Evolutionary conservation across 2,329 filamentous ascomycete species (phyloP).

Genomic region (Ascochyta lentis): DNA sequence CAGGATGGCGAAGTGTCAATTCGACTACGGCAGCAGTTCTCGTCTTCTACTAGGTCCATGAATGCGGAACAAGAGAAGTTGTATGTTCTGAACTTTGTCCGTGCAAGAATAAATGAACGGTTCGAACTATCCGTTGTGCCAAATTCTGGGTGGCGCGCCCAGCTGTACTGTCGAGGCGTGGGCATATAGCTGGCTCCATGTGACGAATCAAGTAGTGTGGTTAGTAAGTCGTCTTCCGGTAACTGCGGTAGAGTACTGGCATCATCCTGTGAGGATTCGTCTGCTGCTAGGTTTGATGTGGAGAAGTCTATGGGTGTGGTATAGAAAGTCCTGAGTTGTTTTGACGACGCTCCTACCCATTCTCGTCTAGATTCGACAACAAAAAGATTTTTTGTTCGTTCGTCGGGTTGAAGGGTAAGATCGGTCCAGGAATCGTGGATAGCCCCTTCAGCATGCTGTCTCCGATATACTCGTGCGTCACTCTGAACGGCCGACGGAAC

Average conservation of each 20-base stretch:
- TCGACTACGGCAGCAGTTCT: constrained; percentile 44
- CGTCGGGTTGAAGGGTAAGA: constrained; percentile 67
- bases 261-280: constrained; percentile 6
- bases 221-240: constrained; percentile 40
- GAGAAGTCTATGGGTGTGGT: constrained; percentile 60
- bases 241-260: constrained; percentile 14
- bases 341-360: constrained; percentile 64
- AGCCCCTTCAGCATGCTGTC: constrained; percentile 71
- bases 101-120: constrained; percentile 58
- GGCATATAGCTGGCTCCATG: constrained; percentile 50
- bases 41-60: constrained; percentile 65
- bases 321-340: constrained; percentile 71
- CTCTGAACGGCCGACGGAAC: constrained; percentile 51
- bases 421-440: constrained; percentile 78
- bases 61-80: constrained; percentile 61
- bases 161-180: constrained; percentile 48
- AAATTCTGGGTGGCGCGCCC: constrained; percentile 56
- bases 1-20: constrained; percentile 36
- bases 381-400: constrained; percentile 62
- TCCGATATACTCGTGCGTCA: constrained; percentile 65
- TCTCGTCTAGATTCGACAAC: constrained; percentile 75
- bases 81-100: constrained; percentile 64
- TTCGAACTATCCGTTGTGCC: constrained; percentile 54
- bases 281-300: constrained; percentile 7
- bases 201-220: constrained; percentile 32